Evolutionary conservation across 2,329 filamentous ascomycete genomes (phyloP), one percentile per base, ranked within the genome.

Genomic region (Claviceps maximensis): DNA sequence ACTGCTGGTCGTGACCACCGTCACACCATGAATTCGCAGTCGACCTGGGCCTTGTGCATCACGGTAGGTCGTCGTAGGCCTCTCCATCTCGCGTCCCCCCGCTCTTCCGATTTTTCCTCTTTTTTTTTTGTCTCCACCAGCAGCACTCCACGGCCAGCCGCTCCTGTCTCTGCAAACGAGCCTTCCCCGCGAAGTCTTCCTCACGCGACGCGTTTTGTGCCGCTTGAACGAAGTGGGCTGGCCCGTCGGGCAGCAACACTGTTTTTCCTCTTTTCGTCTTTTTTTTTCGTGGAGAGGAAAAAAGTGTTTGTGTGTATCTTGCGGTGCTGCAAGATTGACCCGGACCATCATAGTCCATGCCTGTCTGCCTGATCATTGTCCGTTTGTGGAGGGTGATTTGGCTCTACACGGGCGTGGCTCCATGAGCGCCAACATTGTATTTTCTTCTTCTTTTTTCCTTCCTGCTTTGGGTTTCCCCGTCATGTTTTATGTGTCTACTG

Each of bases 311-410:
- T n/a, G 33, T 36, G 33, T 56, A 53, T 54, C 53, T 40, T 47
- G 31, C 23, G 36, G 33, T 59, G 65, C 65, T 75, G 73, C 74
- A 60, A 76, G 68, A 76, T 60, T 51, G 59, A 64, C 49, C 49
- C 46, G 74, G 73, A 69, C 73, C 73, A 74, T 76, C 74, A 76
- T 76, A 76, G 74, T 76, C 74, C 74, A 62, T 65, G 73, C 66
- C 72, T 66, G 69, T 71, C 65, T 67, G 52, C 36, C 31, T 10
- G 9, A 45, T 21, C 41, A 23, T 42, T 53, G 49, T 47, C 29
- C 23, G 21, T 50, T 49, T 33, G n/a, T 31, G 13, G 42, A 42
- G 36, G 50, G 27, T 53, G 55, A 53, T 55, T 45, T 51, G 48
- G 58, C 59, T 55, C 55, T 59, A 75, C 73, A 66, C 67, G 68